phyloP scores from a whole-genome alignment of 1,284 basidiomycete genomes.

The Trichosporon coremiiforme region DNA sequence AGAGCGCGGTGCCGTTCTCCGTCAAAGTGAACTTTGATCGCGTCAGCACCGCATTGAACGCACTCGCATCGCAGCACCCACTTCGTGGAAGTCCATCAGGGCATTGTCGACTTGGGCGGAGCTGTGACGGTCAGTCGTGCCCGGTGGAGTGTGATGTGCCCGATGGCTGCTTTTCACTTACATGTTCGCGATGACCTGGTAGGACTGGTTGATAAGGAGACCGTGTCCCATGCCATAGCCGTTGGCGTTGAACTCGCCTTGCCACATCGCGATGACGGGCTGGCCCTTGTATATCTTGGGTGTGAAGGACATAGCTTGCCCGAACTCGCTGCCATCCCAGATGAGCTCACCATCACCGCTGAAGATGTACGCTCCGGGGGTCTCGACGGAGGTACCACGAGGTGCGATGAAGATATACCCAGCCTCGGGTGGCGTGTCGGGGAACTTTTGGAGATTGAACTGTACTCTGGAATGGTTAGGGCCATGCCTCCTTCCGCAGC shows the following conservation, averaged over 20 bases:
- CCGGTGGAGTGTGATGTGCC: too few relatives aligned
- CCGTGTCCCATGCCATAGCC: conserved; percentile 40
- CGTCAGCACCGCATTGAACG: background rate
- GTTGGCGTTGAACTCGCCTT: conserved; percentile 35
- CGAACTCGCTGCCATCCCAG: conserved; percentile 39
- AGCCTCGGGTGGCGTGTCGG: conserved; percentile 21
- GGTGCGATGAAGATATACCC: conserved; percentile 41
- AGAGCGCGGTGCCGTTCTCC: conserved; percentile 44
- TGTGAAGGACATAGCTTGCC: conserved; percentile 41
- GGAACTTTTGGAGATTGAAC: conserved; percentile 36
- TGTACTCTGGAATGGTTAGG: conserved; percentile 24
- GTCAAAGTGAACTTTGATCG: conserved; percentile 41
- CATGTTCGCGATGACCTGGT: conserved; percentile 40
- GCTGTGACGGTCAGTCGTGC: background rate
- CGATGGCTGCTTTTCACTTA: conserved; percentile 20
- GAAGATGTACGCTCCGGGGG: conserved; percentile 36
- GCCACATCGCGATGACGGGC: conserved; percentile 41
- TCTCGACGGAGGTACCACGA: conserved; percentile 35
- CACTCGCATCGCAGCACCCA: conserved; percentile 10
- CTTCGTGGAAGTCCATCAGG: conserved; percentile 39
- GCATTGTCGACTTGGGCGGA: conserved; percentile 23
- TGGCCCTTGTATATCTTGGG: conserved; percentile 34
- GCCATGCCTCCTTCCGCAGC: background rate
- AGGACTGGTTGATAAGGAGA: conserved; percentile 39
- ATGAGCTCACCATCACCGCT: conserved; percentile 42